Evolutionary conservation across 495 filamentous ascomycete genomes (phyloP).

Genomic region (Astrothelium subdiscretum): DNA sequence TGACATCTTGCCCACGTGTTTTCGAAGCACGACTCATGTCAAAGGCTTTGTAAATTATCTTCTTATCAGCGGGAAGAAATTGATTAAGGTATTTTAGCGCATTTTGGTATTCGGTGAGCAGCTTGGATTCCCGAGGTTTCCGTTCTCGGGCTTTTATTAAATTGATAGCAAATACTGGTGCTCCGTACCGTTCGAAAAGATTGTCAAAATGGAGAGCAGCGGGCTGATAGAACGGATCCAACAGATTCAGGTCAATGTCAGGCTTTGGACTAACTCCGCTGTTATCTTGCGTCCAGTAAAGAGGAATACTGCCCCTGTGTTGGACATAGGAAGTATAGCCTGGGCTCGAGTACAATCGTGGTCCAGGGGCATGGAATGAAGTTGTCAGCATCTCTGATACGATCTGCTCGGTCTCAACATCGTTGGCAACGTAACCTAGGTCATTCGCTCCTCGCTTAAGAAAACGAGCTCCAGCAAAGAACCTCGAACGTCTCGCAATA

Average conservation of each 20-base stretch:
- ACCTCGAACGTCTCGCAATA: slow-evolving; percentile 82
- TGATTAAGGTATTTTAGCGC: slow-evolving; percentile 91
- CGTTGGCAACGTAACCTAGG: slow-evolving; percentile 91
- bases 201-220: slow-evolving; percentile 95
- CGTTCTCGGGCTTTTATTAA: slow-evolving; percentile 84
- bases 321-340: slow-evolving; percentile 94
- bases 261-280: slow-evolving; percentile 93
- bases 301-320: slow-evolving; percentile 89
- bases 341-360: slow-evolving; percentile 74
- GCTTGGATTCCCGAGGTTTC: slow-evolving; percentile 83
- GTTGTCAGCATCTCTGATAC: slow-evolving; percentile 88
- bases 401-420: slow-evolving; percentile 99
- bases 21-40: slow-evolving; percentile 97
- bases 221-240: slow-evolving; percentile 93
- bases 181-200: slow-evolving; percentile 85
- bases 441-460: slow-evolving; percentile 93
- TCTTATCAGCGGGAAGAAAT: slow-evolving; percentile 71
- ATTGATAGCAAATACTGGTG: slow-evolving; percentile 85
- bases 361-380: slow-evolving; percentile 87
- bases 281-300: slow-evolving; percentile 96
- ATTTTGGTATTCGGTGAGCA: slow-evolving; percentile 76
- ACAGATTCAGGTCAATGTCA: slow-evolving; percentile 83
- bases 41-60: slow-evolving; percentile 88
- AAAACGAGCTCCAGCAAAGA: slow-evolving; percentile 90
- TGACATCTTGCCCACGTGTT: slow-evolving; percentile 89